These are phyloP conservation scores for Trichoderma sp. DNA, from an alignment of 2,329 filamentous ascomycete species.

Conservation along the genomic window DNA sequence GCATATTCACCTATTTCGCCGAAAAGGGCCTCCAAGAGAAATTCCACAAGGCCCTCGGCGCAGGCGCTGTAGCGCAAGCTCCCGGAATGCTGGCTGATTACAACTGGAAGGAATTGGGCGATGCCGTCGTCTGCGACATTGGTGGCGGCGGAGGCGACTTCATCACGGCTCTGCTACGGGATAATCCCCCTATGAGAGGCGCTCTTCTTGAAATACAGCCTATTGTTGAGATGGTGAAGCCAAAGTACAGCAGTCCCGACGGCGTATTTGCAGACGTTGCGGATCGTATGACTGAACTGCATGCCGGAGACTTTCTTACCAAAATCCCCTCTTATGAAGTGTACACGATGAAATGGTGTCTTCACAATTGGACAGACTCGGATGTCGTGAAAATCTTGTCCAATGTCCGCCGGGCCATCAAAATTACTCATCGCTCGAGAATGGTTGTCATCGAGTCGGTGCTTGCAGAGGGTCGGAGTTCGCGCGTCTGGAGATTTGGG, in stretches of 20 bases:
- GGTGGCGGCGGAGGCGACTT: conserved; percentile 42
- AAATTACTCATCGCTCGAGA: conserved; percentile 26
- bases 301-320: conserved; percentile 39
- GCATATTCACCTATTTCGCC: conserved; percentile 42
- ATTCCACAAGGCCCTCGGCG: conserved; percentile 39
- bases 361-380: conserved; percentile 42
- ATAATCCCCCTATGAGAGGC: conserved; percentile 31
- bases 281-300: conserved; percentile 30
- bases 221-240: conserved; percentile 34
- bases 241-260: conserved; percentile 28
- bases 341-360: conserved; percentile 41
- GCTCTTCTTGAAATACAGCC: conserved; percentile 36
- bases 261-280: conserved; percentile 37
- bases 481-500: conserved; percentile 36
- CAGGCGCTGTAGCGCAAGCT: conserved; percentile 36
- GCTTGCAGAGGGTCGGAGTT: conserved; percentile 31
- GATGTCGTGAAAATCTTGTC: conserved; percentile 31
- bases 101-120: conserved; percentile 40
- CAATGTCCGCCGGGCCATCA: conserved; percentile 34
- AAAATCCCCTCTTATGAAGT: conserved; percentile 32
- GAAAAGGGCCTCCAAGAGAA: conserved; percentile 32
- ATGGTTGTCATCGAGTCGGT: conserved; percentile 41
- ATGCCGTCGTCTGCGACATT: conserved; percentile 37
- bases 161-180: conserved; percentile 35
- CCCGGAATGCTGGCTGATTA: conserved; percentile 43